A percentile compares a stretch with the other conserved stretches of the same genome.
These are phyloP conservation scores for Trametes meyenii DNA, from an alignment of 768 basidiomycete genomes.

Conservation along the genomic window DNA sequence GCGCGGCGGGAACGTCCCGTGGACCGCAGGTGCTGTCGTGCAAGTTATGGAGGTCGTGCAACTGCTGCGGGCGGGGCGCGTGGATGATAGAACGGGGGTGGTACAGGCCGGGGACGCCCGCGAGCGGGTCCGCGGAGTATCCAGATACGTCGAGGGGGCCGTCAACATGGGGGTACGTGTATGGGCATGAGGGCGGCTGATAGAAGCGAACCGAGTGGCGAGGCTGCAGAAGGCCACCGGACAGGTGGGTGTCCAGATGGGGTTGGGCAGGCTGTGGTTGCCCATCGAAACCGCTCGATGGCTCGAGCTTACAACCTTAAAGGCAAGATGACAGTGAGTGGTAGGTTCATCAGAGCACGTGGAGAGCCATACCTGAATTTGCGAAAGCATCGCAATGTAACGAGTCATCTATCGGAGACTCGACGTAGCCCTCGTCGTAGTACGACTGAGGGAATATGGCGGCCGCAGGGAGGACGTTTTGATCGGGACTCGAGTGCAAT, in stretches of 20 bases:
- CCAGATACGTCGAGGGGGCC: conserved; percentile 5
- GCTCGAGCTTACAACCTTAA: conserved; percentile 6
- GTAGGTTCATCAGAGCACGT: not conserved
- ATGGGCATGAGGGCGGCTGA: conserved; percentile 14
- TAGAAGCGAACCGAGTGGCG: conserved; percentile 10
- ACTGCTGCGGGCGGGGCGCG: conserved; percentile 22
- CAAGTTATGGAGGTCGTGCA: conserved; percentile 13
- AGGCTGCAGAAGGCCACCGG: not conserved
- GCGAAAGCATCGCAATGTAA: conserved; percentile 3
- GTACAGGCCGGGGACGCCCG: not conserved
- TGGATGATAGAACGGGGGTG: conserved; percentile 15
- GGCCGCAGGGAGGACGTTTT: not conserved
- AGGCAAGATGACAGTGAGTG: not conserved
- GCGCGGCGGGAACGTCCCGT: conserved; percentile 10
- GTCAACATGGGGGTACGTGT: conserved; percentile 19
- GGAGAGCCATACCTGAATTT: conserved; percentile 7
- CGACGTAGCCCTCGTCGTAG: conserved; percentile 15
- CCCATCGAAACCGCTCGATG: not conserved
- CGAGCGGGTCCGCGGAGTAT: conserved; percentile 4
- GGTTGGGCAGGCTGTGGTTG: conserved; percentile 3
- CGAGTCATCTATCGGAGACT: conserved; percentile 15
- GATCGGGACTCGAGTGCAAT: not conserved
- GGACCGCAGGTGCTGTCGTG: conserved; percentile 7
- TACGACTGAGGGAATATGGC: not conserved
- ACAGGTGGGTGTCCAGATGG: conserved; percentile 6